A percentile compares a stretch with the other conserved stretches of the same genome.
phyloP scores from a whole-genome alignment of 495 filamentous ascomycete genomes.

The Antarctomyces pellizariae region DNA sequence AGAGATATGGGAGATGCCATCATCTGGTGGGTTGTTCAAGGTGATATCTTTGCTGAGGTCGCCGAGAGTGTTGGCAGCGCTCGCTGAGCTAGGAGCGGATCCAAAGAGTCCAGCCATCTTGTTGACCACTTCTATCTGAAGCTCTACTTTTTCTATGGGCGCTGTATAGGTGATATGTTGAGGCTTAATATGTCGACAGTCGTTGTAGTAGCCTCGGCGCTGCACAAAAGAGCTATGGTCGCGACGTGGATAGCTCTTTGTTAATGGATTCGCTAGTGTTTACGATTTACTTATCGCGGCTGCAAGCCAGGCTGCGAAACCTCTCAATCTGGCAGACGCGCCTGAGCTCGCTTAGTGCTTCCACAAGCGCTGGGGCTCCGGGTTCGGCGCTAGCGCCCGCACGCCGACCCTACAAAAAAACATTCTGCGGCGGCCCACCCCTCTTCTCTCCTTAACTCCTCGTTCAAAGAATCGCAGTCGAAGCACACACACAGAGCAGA shows the following conservation, averaged over 20 bases:
- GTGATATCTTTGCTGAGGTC: conserved; percentile 78
- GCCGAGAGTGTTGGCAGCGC: conserved; percentile 48
- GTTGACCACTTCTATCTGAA: no score
- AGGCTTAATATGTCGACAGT: no score
- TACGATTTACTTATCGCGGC: conserved; percentile 1
- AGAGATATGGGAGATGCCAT: conserved; percentile 62
- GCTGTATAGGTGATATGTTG: no score
- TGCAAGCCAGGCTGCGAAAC: no score
- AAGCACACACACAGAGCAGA: conserved; percentile 88
- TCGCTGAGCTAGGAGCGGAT: conserved; percentile 14
- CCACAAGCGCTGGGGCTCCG: no score
- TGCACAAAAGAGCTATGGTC: no score
- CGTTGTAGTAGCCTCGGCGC: no score
- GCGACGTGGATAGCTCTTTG: no score
- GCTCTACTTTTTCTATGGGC: no score
- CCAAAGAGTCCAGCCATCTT: conserved; percentile 52
- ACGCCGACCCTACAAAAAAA: conserved; percentile 8
- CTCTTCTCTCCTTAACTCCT: conserved; percentile 38
- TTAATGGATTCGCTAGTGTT: no score
- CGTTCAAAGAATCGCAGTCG: conserved; percentile 99
- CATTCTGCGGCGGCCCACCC: conserved; percentile 5
- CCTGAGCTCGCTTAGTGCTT: no score
- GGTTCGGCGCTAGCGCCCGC: conserved; percentile 1
- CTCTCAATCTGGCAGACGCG: no score
- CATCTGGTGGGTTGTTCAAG: conserved; percentile 51